phyloP scores from a whole-genome alignment of 495 filamentous ascomycete species.

The Margaritispora aquatica region DNA sequence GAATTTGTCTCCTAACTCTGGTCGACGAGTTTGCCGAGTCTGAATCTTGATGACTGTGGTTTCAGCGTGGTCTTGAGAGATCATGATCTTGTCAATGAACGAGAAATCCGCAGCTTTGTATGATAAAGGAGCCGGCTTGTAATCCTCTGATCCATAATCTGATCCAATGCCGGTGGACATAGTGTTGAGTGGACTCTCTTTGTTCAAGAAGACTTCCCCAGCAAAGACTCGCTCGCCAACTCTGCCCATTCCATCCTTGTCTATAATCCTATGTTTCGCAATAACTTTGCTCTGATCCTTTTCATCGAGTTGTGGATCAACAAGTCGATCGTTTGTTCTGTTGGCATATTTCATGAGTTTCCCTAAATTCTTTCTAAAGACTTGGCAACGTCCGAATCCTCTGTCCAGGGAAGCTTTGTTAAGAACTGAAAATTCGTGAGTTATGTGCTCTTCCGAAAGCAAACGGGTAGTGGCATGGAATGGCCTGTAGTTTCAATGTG shows the following conservation, averaged over 20 bases:
- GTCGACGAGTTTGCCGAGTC: slow-evolving; percentile 85
- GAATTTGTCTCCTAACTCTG: slow-evolving; percentile 97
- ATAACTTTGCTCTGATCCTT: slow-evolving; percentile 43
- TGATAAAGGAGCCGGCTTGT: slow-evolving; percentile 61
- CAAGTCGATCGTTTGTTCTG: slow-evolving; percentile 67
- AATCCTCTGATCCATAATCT: slow-evolving; percentile 55
- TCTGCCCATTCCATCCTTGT: slow-evolving; percentile 73
- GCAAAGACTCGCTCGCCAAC: slow-evolving; percentile 68
- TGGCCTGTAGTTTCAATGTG: too few relatives aligned
- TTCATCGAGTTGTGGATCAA: slow-evolving; percentile 46
- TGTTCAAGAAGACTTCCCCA: slow-evolving; percentile 84
- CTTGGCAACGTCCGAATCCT: slow-evolving; percentile 93
- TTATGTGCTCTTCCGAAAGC: too few relatives aligned
- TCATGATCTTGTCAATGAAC: slow-evolving; percentile 91
- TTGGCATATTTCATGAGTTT: slow-evolving; percentile 77
- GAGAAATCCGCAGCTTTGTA: slow-evolving; percentile 80
- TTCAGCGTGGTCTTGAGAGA: slow-evolving; percentile 78
- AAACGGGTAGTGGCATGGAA: too few relatives aligned
- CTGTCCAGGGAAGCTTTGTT: slow-evolving; percentile 94
- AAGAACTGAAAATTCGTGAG: too few relatives aligned
- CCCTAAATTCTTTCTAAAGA: slow-evolving; percentile 81
- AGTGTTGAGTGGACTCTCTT: slow-evolving; percentile 70
- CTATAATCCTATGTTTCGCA: slow-evolving; percentile 66
- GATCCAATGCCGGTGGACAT: slow-evolving; percentile 55
- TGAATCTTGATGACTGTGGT: slow-evolving; percentile 81